Conservation (phyloP, 2,329 filamentous ascomycete species). For the Ceratocystis colombiana region DNA sequence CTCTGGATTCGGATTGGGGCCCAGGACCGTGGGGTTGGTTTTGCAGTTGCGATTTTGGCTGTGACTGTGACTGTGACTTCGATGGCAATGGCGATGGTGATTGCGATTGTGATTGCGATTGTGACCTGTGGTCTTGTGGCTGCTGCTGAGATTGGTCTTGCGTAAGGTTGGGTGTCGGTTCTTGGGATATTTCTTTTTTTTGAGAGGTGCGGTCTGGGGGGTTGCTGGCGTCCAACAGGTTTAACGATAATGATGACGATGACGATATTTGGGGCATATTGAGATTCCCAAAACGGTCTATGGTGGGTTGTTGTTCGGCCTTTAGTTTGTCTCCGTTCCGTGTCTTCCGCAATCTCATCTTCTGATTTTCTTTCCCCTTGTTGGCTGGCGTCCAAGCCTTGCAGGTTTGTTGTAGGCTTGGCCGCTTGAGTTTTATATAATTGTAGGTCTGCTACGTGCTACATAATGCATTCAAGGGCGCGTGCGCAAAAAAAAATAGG, state of each 20-base stretch:
- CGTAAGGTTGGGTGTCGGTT: not conserved
- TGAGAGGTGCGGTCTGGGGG: not conserved
- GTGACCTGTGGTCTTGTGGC: not conserved
- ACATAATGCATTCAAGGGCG: no score
- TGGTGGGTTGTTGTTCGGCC: not conserved
- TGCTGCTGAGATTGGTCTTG: not conserved
- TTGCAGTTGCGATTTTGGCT: not conserved
- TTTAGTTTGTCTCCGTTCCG: not conserved
- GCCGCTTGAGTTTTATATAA: not conserved
- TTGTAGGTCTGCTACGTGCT: no score
- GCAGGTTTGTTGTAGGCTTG: no score
- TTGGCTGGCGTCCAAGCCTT: no score
- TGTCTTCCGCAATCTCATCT: not conserved
- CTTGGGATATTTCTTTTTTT: not conserved
- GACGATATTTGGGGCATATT: conserved; percentile 9
- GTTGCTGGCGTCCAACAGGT: not conserved
- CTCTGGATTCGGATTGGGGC: not conserved
- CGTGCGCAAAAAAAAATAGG: no score
- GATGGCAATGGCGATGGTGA: no score
- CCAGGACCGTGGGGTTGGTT: not conserved
- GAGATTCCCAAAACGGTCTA: not conserved
- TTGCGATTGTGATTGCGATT: no score
- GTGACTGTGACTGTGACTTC: no score
- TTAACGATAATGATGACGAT: conserved; percentile 11
- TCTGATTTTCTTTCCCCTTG: not conserved